Conservation (phyloP, 2,329 filamentous ascomycete genomes). For the Ascosphaera apis region DNA sequence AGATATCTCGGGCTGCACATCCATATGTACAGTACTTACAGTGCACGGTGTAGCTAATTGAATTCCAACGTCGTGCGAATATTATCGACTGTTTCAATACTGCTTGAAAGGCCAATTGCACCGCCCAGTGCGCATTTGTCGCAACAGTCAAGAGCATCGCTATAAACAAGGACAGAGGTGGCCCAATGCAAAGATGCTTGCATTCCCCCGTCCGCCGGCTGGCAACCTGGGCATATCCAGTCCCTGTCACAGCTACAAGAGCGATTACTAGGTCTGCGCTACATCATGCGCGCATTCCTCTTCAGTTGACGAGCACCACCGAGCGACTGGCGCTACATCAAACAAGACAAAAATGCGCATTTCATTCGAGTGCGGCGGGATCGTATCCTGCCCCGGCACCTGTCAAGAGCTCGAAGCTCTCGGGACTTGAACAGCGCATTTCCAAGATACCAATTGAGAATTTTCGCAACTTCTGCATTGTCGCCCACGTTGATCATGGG, state of each 20-base stretch:
- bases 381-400: conserved; percentile 1
- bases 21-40: too few relatives aligned
- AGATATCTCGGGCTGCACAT: too few relatives aligned
- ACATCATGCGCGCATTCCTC: neutral
- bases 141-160: conserved; percentile 3
- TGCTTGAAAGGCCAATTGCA: too few relatives aligned
- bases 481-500: conserved; percentile 96
- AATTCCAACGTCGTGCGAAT: too few relatives aligned
- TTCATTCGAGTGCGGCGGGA: neutral
- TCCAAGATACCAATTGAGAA: conserved; percentile 27
- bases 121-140: neutral
- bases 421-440: conserved; percentile 36
- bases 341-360: neutral
- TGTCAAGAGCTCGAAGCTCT: conserved; percentile 10
- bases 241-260: too few relatives aligned
- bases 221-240: conserved; percentile 10
- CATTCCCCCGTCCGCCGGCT: conserved; percentile 10
- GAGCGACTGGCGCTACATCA: conserved; percentile 1
- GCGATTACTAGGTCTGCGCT: too few relatives aligned
- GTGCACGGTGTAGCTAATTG: too few relatives aligned
- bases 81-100: too few relatives aligned
- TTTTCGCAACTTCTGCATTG: conserved; percentile 88
- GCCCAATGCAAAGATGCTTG: conserved; percentile 25
- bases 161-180: conserved; percentile 8
- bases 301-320: conserved; percentile 7